phyloP scores from a whole-genome alignment of 1,284 basidiomycete species.

The Ceratobasidium sp. region DNA sequence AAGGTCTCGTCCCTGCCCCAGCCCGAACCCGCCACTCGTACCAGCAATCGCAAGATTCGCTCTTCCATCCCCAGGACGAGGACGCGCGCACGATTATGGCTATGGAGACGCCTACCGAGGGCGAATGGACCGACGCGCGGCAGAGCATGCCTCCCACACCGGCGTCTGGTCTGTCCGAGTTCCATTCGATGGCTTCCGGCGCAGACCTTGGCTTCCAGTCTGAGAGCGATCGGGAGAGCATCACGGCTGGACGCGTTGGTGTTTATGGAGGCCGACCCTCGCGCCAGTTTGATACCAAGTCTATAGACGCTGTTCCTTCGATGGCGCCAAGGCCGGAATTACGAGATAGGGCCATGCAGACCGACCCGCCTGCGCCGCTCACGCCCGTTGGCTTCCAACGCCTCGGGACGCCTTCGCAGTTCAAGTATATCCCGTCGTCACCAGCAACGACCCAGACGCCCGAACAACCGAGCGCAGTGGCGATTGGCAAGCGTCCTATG shows the following conservation, averaged over 20 bases:
- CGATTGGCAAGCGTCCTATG: slow-evolving; percentile 60
- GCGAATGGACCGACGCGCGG: slow-evolving; percentile 85
- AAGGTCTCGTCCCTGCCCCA: slow-evolving; percentile 50
- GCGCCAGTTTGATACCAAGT: slow-evolving; percentile 45
- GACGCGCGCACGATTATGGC: slow-evolving; percentile 66
- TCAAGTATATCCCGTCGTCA: slow-evolving; percentile 78
- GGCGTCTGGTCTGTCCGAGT: slow-evolving; percentile 54
- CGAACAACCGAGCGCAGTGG: slow-evolving; percentile 49
- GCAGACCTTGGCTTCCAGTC: slow-evolving; percentile 56
- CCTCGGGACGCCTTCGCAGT: slow-evolving; percentile 75
- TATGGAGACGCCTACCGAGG: slow-evolving; percentile 76
- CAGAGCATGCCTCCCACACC: slow-evolving; percentile 67
- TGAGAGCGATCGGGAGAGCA: slow-evolving; percentile 71
- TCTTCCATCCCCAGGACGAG: slow-evolving; percentile 30
- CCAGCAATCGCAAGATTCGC: slow-evolving; percentile 37
- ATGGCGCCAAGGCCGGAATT: slow-evolving; percentile 67
- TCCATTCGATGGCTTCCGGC: slow-evolving; percentile 54
- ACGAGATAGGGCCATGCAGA: slow-evolving; percentile 82
- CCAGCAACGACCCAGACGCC: slow-evolving; percentile 52
- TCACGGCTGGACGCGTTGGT: slow-evolving; percentile 63
- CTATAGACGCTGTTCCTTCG: slow-evolving; percentile 51
- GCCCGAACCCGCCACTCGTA: slow-evolving; percentile 46
- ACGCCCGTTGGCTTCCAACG: slow-evolving; percentile 65
- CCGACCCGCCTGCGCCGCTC: slow-evolving; percentile 63
- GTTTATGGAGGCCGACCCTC: neutral